Evolutionary conservation across 805 yeast species (phyloP).

Genomic region (Huiozyma sinensis): DNA sequence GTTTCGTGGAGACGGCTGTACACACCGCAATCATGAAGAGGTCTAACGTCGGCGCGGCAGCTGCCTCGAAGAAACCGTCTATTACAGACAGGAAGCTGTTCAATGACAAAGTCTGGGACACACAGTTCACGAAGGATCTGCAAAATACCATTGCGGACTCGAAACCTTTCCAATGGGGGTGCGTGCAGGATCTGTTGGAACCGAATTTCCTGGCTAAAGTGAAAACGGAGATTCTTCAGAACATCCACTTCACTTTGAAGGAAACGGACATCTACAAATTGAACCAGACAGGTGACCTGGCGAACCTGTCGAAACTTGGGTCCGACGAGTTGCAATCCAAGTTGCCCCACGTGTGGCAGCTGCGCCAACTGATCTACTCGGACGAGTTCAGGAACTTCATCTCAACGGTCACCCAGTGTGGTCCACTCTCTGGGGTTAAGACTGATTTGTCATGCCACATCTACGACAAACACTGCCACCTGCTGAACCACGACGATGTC

Average conservation of each 20-base stretch:
- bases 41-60: no score
- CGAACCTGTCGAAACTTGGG: conserved; percentile 79
- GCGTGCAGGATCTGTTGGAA: conserved; percentile 60
- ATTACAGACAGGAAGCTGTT: conserved; percentile 17
- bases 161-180: conserved; percentile 85
- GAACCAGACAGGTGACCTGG: conserved; percentile 80
- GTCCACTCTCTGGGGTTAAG: conserved; percentile 79
- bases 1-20: no score
- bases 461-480: conserved; percentile 86
- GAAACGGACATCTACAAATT: conserved; percentile 97
- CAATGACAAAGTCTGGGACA: conserved; percentile 39
- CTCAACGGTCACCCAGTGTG: conserved; percentile 71
- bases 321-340: conserved; percentile 54
- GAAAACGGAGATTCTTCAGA: conserved; percentile 68
- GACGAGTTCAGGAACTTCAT: conserved; percentile 72
- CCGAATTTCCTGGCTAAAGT: conserved; percentile 71
- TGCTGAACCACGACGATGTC: conserved; percentile 93
- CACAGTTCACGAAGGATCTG: conserved; percentile 31
- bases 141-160: conserved; percentile 40
- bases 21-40: no score
- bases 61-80: no score
- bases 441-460: conserved; percentile 90
- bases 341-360: conserved; percentile 63
- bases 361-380: conserved; percentile 82
- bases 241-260: conserved; percentile 84